Base-by-base conservation (phyloP, 352 stramenopile genomes). In the Elongisporangium prolatum region DNA sequence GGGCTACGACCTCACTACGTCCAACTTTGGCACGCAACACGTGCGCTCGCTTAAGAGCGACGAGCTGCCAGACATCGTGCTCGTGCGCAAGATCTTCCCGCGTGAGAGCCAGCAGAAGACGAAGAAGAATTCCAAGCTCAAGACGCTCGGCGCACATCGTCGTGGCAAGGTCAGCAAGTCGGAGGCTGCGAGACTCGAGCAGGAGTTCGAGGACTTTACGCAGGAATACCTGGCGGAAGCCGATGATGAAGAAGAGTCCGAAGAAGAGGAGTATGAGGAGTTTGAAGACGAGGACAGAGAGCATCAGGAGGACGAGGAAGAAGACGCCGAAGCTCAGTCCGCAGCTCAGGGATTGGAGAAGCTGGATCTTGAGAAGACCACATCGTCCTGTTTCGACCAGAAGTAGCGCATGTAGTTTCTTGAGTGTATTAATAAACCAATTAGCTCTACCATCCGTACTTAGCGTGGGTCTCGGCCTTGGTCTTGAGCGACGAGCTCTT, bases 401-500 rank as follows among this genome's bases (percentile, higher is more conserved):
- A 34, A 40, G 28, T 13, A 40, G 28, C 28, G 28, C 28, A 40
- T 40, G 28, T 13, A 40, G 28, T 40, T 40, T 40, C 28, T 40
- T 40, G 28, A 40, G 28, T 40, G 14, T 40, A 40, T 40, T 40
- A 40, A 40, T 40, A 9, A 40, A 40, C 28, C 28, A 13, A 40
- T 40, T 14, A 40, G 28, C 28, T 25, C 50, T 79, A 92, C 83
- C 83, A 92, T 0, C 80, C 83, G 54, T 92, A 92, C 69, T 92
- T 92, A 57, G 83, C 83, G 60, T 89, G 80, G 6, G 83, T 92
- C 49, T 92, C 83, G 8, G 69, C 67, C 59, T 90, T 92, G 25
- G 83, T 90, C 60, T 89, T 90, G 64, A 89, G 67, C 17, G 74
- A 65, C 16, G 68, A 59, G n/a, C 76, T 64, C 58, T 86, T 85